phyloP scores from a whole-genome alignment of 2,329 filamentous ascomycete species.

The Lasiodiplodia gonubiensis region DNA sequence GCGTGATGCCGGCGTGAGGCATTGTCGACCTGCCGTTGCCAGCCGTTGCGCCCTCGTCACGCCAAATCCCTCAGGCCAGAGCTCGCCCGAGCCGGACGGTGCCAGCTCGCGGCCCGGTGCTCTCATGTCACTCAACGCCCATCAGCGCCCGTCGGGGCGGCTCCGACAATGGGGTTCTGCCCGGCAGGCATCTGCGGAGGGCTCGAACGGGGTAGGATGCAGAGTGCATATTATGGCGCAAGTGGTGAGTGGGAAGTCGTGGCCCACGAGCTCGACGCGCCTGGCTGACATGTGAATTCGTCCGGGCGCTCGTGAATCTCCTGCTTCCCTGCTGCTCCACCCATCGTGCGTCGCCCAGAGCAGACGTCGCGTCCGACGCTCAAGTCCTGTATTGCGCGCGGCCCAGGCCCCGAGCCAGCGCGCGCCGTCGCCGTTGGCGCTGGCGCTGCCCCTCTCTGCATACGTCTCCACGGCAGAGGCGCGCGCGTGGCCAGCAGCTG shows the following conservation, averaged over 20 bases:
- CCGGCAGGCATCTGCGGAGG: neutral
- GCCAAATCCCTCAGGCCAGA: neutral
- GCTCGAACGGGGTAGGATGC: neutral
- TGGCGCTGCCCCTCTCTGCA: neutral
- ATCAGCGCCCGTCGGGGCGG: slow-evolving; percentile 6
- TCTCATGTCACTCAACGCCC: slow-evolving; percentile 9
- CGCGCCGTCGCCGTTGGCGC: neutral
- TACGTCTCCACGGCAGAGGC: neutral
- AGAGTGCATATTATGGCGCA: slow-evolving; percentile 4
- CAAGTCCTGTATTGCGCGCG: neutral
- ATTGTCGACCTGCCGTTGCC: neutral
- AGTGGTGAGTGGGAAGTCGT: slow-evolving; percentile 3
- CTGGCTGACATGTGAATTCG: slow-evolving; percentile 20
- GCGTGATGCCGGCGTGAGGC: slow-evolving; percentile 23
- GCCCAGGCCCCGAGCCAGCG: neutral
- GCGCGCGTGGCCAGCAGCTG: slow-evolving; percentile 17
- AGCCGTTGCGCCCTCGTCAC: neutral
- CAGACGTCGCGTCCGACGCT: slow-evolving; percentile 1
- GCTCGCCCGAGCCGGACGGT: slow-evolving; percentile 3
- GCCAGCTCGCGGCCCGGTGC: slow-evolving; percentile 15
- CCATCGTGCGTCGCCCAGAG: neutral
- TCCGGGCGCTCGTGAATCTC: slow-evolving; percentile 13
- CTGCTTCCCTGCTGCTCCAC: slow-evolving; percentile 20
- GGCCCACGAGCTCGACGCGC: neutral
- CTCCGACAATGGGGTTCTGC: slow-evolving; percentile 23